Percentiles rank a stretch among this genome's conserved stretches.
Conservation (phyloP, 768 basidiomycete species). For the Tulasnella calospora region DNA sequence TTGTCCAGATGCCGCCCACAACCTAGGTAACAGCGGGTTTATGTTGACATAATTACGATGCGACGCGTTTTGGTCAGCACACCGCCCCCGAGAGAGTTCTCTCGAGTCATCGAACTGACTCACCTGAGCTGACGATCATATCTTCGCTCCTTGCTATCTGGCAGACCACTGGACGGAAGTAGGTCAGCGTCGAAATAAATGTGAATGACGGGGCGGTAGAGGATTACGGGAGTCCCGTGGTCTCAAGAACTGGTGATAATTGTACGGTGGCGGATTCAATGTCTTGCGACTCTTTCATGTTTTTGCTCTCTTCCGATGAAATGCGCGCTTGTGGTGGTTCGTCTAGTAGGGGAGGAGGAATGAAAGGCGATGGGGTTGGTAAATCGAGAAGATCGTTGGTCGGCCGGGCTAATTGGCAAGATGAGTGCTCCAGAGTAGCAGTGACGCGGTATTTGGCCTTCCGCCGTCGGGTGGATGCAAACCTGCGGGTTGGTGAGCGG, state of each 20-base stretch:
- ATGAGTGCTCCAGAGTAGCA: background rate
- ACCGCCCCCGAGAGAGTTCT: background rate
- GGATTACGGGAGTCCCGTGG: conserved; percentile 10
- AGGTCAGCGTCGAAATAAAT: background rate
- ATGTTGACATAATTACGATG: background rate
- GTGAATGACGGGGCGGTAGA: background rate
- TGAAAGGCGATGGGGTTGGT: background rate
- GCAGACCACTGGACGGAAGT: conserved; percentile 46
- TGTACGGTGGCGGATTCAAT: conserved; percentile 22
- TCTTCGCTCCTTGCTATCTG: conserved; percentile 81
- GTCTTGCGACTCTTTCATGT: conserved; percentile 19
- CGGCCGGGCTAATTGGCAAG: background rate
- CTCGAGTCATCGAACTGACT: conserved; percentile 29
- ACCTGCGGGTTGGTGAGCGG: background rate
- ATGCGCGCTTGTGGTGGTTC: background rate
- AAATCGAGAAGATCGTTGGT: background rate
- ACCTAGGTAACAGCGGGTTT: conserved; percentile 42
- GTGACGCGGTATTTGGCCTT: background rate
- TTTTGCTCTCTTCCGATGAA: background rate
- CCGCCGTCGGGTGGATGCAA: background rate
- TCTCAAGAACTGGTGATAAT: conserved; percentile 19
- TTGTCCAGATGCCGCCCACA: conserved; percentile 94
- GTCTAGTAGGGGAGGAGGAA: background rate
- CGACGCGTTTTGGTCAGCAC: background rate
- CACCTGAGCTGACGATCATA: conserved; percentile 95